Conservation (phyloP, 176 grass and related monocot genomes). For the sorghum (Sorghum bicolor) region DNA sequence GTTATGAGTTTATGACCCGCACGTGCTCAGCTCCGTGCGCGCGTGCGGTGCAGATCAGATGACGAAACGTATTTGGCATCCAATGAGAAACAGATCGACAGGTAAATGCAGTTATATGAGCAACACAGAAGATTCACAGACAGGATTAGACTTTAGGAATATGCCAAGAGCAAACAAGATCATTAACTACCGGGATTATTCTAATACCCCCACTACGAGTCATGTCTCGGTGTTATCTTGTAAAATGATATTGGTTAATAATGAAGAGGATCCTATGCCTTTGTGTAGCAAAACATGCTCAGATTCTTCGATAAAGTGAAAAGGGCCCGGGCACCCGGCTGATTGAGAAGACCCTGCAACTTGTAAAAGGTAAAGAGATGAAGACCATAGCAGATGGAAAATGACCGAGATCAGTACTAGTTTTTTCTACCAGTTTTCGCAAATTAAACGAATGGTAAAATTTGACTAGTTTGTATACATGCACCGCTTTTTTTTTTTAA, state of each 20-base stretch:
- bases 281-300: not conserved
- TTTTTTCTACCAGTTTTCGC: not conserved
- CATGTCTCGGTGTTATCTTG: slow-evolving; percentile 19
- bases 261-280: slow-evolving; percentile 28
- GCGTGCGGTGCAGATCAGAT: not conserved
- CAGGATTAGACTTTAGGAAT: not conserved
- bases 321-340: not conserved
- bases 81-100: not conserved
- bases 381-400: not conserved
- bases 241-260: not conserved
- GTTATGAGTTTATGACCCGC: not conserved
- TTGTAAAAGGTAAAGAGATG: not conserved
- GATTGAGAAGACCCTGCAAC: slow-evolving; percentile 4
- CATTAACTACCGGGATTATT: slow-evolving; percentile 15
- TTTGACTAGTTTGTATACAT: not conserved
- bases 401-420: not conserved
- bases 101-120: not conserved
- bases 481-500: too few species aligned
- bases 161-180: not conserved
- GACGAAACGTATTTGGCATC: not conserved
- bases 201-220: slow-evolving; percentile 18
- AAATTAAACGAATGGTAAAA: not conserved
- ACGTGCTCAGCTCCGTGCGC: slow-evolving; percentile 5
- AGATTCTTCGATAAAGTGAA: not conserved
- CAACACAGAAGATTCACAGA: not conserved